Percentiles rank a stretch among this genome's conserved stretches.
Evolutionary conservation across 345 rosid genomes (phyloP).

Genomic region (Acer negundo): DNA sequence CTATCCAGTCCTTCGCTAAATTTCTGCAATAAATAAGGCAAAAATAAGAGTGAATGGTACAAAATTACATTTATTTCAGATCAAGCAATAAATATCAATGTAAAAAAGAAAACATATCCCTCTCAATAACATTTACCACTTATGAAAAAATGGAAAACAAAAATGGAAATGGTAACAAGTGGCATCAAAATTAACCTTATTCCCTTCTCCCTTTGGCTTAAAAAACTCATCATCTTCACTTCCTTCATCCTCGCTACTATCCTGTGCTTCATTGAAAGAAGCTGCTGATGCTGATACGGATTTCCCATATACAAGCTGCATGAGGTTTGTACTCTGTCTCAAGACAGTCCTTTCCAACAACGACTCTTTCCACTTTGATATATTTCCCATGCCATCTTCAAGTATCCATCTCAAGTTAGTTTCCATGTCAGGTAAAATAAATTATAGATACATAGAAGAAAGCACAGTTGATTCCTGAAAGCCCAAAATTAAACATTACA

Average conservation of each 20-base stretch:
- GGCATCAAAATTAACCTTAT: slow-evolving; percentile 51
- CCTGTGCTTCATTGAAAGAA: slow-evolving; percentile 39
- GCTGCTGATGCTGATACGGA: slow-evolving; percentile 40
- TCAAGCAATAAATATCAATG: not conserved
- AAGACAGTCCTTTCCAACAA: slow-evolving; percentile 59
- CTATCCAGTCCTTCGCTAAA: slow-evolving; percentile 43
- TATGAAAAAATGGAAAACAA: not conserved
- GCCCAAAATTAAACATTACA: not conserved
- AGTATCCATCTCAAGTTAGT: not conserved
- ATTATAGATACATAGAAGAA: not conserved
- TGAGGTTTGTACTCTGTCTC: slow-evolving; percentile 59
- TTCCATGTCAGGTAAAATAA: not conserved
- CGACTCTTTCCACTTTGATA: slow-evolving; percentile 82
- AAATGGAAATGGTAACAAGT: slow-evolving; percentile 1
- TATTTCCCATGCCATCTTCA: slow-evolving; percentile 65
- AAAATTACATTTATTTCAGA: not conserved
- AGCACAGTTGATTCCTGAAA: not conserved
- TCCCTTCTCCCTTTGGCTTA: slow-evolving; percentile 76
- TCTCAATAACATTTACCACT: not conserved
- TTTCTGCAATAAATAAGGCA: slow-evolving; percentile 50
- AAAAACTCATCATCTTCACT: slow-evolving; percentile 77
- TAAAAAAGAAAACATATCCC: not conserved
- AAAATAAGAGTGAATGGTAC: not conserved
- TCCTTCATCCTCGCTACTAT: slow-evolving; percentile 53
- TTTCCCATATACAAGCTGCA: slow-evolving; percentile 82